A percentile compares a stretch with the other conserved stretches of the same genome.
phyloP scores from a whole-genome alignment of 192 early-diverging fungal genomes.

The Gaertneriomyces semiglobifer region DNA sequence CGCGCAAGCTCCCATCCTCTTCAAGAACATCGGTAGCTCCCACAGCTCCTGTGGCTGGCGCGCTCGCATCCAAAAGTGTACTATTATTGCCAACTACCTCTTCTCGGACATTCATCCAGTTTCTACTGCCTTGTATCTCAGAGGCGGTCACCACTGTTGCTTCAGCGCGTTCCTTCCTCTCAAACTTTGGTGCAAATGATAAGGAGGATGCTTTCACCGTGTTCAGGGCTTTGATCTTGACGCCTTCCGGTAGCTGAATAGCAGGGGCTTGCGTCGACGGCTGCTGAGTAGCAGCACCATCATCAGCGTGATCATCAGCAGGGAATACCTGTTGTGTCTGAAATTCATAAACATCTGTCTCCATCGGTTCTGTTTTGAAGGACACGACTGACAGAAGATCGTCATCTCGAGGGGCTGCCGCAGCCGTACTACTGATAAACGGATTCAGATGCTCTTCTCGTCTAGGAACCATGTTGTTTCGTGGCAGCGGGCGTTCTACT shows the following conservation, averaged over 20 bases:
- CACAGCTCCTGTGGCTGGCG: neutral
- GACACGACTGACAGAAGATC: neutral
- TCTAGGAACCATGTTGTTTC: no score
- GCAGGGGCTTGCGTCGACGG: neutral
- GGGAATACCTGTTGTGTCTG: constrained; percentile 4
- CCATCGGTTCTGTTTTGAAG: constrained; percentile 1
- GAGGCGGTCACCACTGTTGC: constrained; percentile 34
- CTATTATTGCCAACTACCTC: constrained; percentile 20
- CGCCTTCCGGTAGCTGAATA: neutral
- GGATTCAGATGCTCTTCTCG: neutral
- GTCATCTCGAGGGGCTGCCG: neutral
- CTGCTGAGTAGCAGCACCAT: neutral
- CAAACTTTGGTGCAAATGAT: constrained; percentile 34
- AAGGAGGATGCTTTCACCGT: constrained; percentile 6
- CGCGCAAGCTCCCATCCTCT: constrained; percentile 55
- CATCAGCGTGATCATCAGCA: constrained; percentile 1
- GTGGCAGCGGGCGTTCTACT: no score
- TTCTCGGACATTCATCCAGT: constrained; percentile 43
- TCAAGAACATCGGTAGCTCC: constrained; percentile 29
- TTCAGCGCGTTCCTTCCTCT: constrained; percentile 22
- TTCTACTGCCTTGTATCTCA: constrained; percentile 15
- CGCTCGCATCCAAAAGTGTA: constrained; percentile 6
- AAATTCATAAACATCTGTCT: constrained; percentile 3
- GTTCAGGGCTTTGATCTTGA: constrained; percentile 26
- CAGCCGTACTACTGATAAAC: neutral